Percentiles rank a stretch among this genome's conserved stretches.
phyloP scores from a whole-genome alignment of 2,329 filamentous ascomycete species.

The Pseudogymnoascus sp. region DNA sequence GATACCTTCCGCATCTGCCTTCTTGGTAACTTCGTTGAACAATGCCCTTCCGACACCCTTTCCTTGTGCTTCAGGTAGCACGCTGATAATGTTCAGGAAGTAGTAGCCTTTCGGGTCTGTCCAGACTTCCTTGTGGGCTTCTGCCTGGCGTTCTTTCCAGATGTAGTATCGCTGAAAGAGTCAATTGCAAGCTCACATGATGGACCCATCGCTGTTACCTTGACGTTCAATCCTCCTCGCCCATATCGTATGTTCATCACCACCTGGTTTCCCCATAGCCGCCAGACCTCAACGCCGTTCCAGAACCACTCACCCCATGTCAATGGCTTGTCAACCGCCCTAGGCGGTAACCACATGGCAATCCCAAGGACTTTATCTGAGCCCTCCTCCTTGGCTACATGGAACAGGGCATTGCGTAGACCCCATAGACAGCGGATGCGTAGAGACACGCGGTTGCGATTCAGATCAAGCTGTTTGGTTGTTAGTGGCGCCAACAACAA shows the following conservation, averaged over 20 bases:
- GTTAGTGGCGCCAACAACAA: background rate
- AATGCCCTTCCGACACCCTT: conserved; percentile 57
- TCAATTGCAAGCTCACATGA: background rate
- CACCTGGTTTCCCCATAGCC: conserved; percentile 57
- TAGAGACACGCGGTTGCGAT: conserved; percentile 55
- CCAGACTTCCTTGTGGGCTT: conserved; percentile 56
- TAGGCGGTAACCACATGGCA: conserved; percentile 63
- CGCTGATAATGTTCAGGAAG: conserved; percentile 68
- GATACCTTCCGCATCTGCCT: conserved; percentile 55
- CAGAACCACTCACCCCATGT: conserved; percentile 52
- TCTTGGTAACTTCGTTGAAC: conserved; percentile 53
- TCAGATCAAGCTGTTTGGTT: conserved; percentile 43
- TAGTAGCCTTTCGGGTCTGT: conserved; percentile 60
- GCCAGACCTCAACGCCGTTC: conserved; percentile 43
- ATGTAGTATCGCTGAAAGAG: conserved; percentile 54
- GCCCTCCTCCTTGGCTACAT: conserved; percentile 55
- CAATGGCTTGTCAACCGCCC: conserved; percentile 36
- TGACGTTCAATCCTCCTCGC: conserved; percentile 57
- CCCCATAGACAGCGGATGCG: conserved; percentile 61
- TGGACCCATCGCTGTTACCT: conserved; percentile 30
- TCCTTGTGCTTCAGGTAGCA: conserved; percentile 56
- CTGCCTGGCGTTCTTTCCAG: conserved; percentile 59
- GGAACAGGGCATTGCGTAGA: conserved; percentile 60
- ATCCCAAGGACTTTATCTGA: conserved; percentile 52
- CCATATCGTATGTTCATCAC: conserved; percentile 61